A percentile compares a stretch with the other conserved stretches of the same genome.
Conservation (phyloP, 2,329 filamentous ascomycete genomes). For the Davidsoniella neocaledoniae region DNA sequence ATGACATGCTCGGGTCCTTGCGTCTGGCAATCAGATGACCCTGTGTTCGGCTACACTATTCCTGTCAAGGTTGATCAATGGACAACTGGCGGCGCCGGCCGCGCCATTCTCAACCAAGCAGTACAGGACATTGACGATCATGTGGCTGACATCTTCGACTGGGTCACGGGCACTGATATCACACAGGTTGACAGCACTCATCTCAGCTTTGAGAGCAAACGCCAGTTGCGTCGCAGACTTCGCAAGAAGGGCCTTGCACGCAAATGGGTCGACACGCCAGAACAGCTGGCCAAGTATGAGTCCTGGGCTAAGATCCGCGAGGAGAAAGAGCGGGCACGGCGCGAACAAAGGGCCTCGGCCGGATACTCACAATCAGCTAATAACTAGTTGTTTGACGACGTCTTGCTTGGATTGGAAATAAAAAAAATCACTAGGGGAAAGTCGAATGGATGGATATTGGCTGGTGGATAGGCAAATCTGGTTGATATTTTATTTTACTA, state of each 20-base stretch:
- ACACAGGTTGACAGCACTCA: conserved; percentile 21
- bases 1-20: conserved; percentile 33
- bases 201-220: conserved; percentile 25
- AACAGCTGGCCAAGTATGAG: conserved; percentile 27
- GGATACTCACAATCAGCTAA: conserved; percentile 17
- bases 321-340: conserved; percentile 21
- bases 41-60: conserved; percentile 41
- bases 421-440: too few relatives aligned
- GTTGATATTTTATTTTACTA: too few relatives aligned
- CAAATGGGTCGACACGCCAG: conserved; percentile 22
- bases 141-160: conserved; percentile 31
- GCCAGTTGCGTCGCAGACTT: conserved; percentile 33
- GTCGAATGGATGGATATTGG: neutral
- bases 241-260: conserved; percentile 22
- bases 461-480: too few relatives aligned
- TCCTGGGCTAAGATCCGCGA: conserved; percentile 26
- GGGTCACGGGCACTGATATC: conserved; percentile 25
- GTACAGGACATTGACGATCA: conserved; percentile 30
- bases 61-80: conserved; percentile 48
- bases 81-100: conserved; percentile 35
- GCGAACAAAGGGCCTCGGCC: conserved; percentile 14
- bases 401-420: neutral
- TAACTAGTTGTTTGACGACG: neutral
- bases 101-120: conserved; percentile 21
- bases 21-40: conserved; percentile 40